phyloP scores from a whole-genome alignment of 306 rosid genomes.

The Malus orientalis region DNA sequence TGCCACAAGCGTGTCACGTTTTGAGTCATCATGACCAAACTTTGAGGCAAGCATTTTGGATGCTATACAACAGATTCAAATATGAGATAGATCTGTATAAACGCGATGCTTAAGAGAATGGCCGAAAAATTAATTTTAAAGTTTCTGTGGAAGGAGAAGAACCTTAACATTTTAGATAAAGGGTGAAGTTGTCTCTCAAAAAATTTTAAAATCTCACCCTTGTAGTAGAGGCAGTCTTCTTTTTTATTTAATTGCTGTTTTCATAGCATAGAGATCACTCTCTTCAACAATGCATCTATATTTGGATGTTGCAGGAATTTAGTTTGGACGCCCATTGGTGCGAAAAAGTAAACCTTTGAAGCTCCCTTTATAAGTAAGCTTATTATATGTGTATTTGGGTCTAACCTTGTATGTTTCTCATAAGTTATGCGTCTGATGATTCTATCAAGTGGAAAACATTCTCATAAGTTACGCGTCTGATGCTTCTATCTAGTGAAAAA shows the following conservation, averaged over 20 bases:
- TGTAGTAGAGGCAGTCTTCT: background rate
- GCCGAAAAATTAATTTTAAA: background rate
- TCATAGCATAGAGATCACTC: slow-evolving; percentile 36
- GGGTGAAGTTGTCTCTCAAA: background rate
- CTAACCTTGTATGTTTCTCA: slow-evolving; percentile 17
- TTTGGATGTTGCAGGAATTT: slow-evolving; percentile 71
- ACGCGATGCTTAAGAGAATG: background rate
- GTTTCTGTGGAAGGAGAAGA: background rate
- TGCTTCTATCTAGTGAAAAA: background rate
- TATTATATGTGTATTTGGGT: slow-evolving; percentile 31
- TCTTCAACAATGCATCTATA: slow-evolving; percentile 61
- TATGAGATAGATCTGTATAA: background rate
- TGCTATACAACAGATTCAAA: background rate
- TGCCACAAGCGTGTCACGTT: background rate
- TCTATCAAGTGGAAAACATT: background rate
- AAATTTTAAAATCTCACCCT: slow-evolving; percentile 2
- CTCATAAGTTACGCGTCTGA: slow-evolving; percentile 1
- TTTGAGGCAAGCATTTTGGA: background rate
- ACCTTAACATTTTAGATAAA: background rate
- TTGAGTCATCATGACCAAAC: background rate
- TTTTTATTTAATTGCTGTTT: slow-evolving; percentile 17
- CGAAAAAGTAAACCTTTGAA: slow-evolving; percentile 55
- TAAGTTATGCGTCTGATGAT: background rate
- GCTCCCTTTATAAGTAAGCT: slow-evolving; percentile 58
- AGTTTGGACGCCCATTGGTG: slow-evolving; percentile 45